Percentiles rank a stretch among this genome's conserved stretches.
phyloP scores from a whole-genome alignment of 1,139 yeast genomes.

The Oligophagozyma castellii region DNA sequence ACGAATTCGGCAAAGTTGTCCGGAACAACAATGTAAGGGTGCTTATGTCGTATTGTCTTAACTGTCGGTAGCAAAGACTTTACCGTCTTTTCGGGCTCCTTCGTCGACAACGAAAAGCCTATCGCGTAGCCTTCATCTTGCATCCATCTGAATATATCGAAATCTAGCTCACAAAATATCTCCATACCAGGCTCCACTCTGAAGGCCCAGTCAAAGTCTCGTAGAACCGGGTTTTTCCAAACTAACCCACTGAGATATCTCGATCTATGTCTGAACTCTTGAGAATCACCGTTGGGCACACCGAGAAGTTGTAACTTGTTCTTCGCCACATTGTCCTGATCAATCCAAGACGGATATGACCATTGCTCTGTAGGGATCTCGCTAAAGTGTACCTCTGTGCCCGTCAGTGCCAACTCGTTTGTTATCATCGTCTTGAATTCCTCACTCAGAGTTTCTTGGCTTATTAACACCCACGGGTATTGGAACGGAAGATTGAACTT shows the following conservation, averaged over 20 bases:
- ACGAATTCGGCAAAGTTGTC: no score
- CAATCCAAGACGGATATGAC: conserved; percentile 48
- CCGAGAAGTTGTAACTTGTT: conserved; percentile 37
- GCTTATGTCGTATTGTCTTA: no score
- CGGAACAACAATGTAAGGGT: no score
- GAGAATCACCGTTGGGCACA: conserved; percentile 49
- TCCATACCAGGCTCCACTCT: conserved; percentile 81
- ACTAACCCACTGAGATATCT: conserved; percentile 83
- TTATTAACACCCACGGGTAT: conserved; percentile 66
- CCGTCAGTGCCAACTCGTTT: neutral
- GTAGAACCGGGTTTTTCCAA: conserved; percentile 59
- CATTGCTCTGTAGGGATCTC: conserved; percentile 29
- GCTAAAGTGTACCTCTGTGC: conserved; percentile 6
- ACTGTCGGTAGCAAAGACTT: neutral
- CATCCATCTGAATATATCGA: conserved; percentile 75
- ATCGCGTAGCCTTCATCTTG: conserved; percentile 56
- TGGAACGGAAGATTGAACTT: conserved; percentile 51
- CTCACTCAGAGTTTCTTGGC: conserved; percentile 37
- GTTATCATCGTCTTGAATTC: conserved; percentile 26
- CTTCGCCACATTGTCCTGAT: conserved; percentile 40
- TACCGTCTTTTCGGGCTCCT: no score
- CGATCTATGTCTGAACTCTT: conserved; percentile 72
- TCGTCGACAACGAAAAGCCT: conserved; percentile 68
- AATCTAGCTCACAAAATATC: conserved; percentile 64
- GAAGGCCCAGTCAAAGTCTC: conserved; percentile 78